A percentile compares a stretch with the other conserved stretches of the same genome.
phyloP scores from a whole-genome alignment of 2,329 filamentous ascomycete species.

The Cercospora nicotianae region DNA sequence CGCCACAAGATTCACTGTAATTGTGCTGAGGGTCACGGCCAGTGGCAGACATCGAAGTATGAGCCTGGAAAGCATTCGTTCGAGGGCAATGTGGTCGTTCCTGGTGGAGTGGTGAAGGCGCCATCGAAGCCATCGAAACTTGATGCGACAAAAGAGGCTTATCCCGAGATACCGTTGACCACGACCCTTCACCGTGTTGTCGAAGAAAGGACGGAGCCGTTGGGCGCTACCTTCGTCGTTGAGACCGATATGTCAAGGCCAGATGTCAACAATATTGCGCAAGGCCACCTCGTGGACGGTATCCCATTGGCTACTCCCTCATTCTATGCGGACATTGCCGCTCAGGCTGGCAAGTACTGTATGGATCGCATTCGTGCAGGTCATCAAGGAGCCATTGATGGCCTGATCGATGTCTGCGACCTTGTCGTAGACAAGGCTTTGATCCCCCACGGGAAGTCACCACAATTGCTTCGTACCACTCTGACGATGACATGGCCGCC shows the following conservation, averaged over 20 bases:
- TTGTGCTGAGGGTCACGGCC: background rate
- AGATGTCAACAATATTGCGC: slow-evolving; percentile 1
- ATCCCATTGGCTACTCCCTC: background rate
- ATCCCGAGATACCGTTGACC: background rate
- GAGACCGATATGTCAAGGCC: background rate
- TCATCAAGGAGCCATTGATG: background rate
- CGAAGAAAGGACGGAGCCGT: background rate
- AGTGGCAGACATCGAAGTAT: background rate
- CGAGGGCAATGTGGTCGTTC: background rate
- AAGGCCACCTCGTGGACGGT: background rate
- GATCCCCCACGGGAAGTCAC: background rate
- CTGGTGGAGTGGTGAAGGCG: background rate
- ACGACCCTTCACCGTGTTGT: background rate
- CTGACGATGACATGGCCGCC: background rate
- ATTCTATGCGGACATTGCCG: background rate
- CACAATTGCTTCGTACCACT: background rate
- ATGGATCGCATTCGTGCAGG: slow-evolving; percentile 4
- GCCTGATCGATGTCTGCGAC: slow-evolving; percentile 12
- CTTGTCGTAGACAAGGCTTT: slow-evolving; percentile 9
- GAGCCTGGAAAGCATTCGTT: background rate
- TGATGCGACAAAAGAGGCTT: background rate
- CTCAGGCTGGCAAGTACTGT: background rate
- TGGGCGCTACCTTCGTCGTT: background rate
- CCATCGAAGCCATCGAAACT: background rate
- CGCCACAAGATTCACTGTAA: background rate